Percentiles rank a stretch among this genome's conserved stretches.
phyloP scores from a whole-genome alignment of 768 basidiomycete species.

The Leccinum disarticulatum region DNA sequence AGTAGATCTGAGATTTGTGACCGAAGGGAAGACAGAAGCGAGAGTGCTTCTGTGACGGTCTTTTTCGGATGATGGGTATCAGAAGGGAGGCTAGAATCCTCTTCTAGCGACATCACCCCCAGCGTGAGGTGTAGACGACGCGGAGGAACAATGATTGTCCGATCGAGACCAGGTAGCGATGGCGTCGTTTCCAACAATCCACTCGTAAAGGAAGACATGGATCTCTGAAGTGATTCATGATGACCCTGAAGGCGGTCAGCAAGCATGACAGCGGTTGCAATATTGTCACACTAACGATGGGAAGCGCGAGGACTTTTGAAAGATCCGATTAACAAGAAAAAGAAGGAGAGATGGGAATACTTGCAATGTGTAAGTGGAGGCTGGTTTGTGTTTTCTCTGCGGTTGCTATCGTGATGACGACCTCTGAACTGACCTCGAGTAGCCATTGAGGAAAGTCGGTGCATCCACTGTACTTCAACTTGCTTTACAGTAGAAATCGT shows the following conservation, averaged over 20 bases:
- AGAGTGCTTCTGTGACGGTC: conserved; percentile 43
- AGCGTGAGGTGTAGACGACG: conserved; percentile 71
- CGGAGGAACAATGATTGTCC: conserved; percentile 52
- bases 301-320: conserved; percentile 31
- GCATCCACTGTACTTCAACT: conserved; percentile 2
- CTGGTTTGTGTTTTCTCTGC: conserved; percentile 4
- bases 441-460: conserved; percentile 12
- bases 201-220: conserved; percentile 38
- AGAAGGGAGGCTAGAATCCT: conserved; percentile 8
- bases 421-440: conserved; percentile 7
- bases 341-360: conserved; percentile 6
- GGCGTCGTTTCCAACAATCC: conserved; percentile 20
- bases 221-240: conserved; percentile 38
- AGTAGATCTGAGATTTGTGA: conserved; percentile 46
- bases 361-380: conserved; percentile 29
- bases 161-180: conserved; percentile 54
- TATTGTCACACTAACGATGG: conserved; percentile 31
- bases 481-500: no score
- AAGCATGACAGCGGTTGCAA: conserved; percentile 23
- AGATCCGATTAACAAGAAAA: conserved; percentile 5
- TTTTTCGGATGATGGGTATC: conserved; percentile 4
- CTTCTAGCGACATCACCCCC: conserved; percentile 65
- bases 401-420: neutral
- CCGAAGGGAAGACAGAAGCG: conserved; percentile 39
- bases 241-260: conserved; percentile 35